phyloP scores from a whole-genome alignment of 805 yeast genomes.

The Starmera amethionina region DNA sequence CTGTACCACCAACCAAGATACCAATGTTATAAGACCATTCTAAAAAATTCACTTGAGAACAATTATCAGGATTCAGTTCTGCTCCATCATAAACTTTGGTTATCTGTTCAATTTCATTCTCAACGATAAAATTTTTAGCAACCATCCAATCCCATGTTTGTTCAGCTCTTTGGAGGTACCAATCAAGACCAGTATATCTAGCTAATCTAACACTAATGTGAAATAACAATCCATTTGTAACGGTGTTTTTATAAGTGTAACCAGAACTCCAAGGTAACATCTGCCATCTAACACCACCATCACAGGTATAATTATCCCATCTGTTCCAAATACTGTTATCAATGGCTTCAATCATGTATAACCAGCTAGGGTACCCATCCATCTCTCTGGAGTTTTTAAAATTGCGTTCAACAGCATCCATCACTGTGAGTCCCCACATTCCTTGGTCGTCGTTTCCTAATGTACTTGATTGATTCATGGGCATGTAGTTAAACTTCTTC shows the following conservation, averaged over 20 bases:
- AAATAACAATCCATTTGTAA: constrained; percentile 54
- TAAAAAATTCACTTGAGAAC: constrained; percentile 34
- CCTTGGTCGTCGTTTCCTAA: constrained; percentile 72
- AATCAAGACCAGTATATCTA: constrained; percentile 44
- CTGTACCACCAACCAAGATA: constrained; percentile 53
- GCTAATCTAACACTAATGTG: constrained; percentile 56
- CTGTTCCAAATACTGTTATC: constrained; percentile 53
- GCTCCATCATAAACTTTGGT: constrained; percentile 53
- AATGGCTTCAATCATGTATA: constrained; percentile 50
- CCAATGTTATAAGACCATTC: constrained; percentile 72
- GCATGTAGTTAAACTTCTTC: constrained; percentile 44
- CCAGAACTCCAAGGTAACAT: constrained; percentile 65
- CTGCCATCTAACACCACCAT: constrained; percentile 67
- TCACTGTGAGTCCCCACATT: constrained; percentile 57
- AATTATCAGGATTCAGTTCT: constrained; percentile 30
- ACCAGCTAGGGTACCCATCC: constrained; percentile 40
- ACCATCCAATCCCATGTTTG: constrained; percentile 52
- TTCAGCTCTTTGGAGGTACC: constrained; percentile 46
- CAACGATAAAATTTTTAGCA: constrained; percentile 36
- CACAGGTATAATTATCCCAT: constrained; percentile 48
- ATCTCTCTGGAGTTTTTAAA: constrained; percentile 35
- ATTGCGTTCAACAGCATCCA: constrained; percentile 54
- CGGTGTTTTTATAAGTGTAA: constrained; percentile 54
- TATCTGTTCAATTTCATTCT: constrained; percentile 12
- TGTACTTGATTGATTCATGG: constrained; percentile 50